Percentiles rank a stretch among this genome's conserved stretches.
Conservation (phyloP, 2,329 filamentous ascomycete species). For the Pseudocercospora eumusae region DNA sequence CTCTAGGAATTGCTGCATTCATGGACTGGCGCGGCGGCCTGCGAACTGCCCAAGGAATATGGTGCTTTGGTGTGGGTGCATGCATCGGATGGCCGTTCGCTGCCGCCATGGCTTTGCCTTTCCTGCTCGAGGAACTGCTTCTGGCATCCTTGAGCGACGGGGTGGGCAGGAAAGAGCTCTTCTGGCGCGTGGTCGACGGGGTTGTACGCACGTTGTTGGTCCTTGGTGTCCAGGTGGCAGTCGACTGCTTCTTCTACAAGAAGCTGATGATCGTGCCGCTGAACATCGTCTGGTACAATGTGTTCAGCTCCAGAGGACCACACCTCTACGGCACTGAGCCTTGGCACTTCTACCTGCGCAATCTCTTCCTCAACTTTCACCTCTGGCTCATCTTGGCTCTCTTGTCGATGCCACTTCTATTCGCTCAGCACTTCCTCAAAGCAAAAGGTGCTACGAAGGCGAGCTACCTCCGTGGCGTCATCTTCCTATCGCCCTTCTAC, state of each 20-base stretch:
- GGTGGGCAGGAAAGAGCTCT: slow-evolving; percentile 53
- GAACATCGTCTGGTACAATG: slow-evolving; percentile 95
- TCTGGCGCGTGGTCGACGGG: slow-evolving; percentile 67
- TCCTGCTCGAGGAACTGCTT: slow-evolving; percentile 74
- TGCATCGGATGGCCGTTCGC: slow-evolving; percentile 95
- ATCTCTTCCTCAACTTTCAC: slow-evolving; percentile 91
- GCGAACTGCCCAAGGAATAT: slow-evolving; percentile 78
- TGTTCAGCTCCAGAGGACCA: slow-evolving; percentile 76
- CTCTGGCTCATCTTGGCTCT: slow-evolving; percentile 85
- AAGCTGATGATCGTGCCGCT: slow-evolving; percentile 75
- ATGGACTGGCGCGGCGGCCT: slow-evolving; percentile 83
- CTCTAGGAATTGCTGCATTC: slow-evolving; percentile 83
- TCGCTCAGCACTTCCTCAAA: slow-evolving; percentile 69
- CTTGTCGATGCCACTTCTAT: slow-evolving; percentile 70
- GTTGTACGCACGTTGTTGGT: slow-evolving; percentile 65
- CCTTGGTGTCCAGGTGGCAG: slow-evolving; percentile 66
- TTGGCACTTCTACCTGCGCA: slow-evolving; percentile 95
- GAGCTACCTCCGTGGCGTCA: slow-evolving; percentile 71
- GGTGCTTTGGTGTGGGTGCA: slow-evolving; percentile 85
- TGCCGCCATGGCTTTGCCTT: slow-evolving; percentile 76
- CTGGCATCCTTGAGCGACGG: slow-evolving; percentile 48
- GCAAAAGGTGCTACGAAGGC: slow-evolving; percentile 64
- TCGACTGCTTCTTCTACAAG: slow-evolving; percentile 88
- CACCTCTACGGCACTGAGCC: slow-evolving; percentile 94
- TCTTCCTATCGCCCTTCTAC: slow-evolving; percentile 85